A percentile compares a stretch with the other conserved stretches of the same genome.
Evolutionary conservation across 495 filamentous ascomycete genomes (phyloP).

Genomic region (Penicillium soppii): DNA sequence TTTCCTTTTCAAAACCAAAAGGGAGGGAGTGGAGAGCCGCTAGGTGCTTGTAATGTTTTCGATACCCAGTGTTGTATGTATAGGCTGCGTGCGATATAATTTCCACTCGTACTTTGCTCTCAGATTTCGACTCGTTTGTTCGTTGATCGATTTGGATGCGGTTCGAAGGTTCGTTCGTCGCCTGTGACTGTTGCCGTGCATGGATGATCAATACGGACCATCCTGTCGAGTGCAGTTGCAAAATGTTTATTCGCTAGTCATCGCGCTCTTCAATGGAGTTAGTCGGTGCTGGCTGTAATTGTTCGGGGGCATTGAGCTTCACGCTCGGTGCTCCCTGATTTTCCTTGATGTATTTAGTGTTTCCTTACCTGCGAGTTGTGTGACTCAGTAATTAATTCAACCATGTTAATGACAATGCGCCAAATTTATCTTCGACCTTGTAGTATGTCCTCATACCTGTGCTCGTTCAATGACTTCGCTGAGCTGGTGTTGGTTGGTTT

Average conservation of each 20-base stretch:
- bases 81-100: background rate
- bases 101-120: background rate
- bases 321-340: background rate
- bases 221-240: slow-evolving; percentile 4
- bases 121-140: slow-evolving; percentile 5
- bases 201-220: background rate
- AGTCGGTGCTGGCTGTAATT: slow-evolving; percentile 8
- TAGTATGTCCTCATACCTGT: background rate
- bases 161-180: background rate
- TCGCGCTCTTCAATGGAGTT: background rate
- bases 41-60: slow-evolving; percentile 28
- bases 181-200: slow-evolving; percentile 3
- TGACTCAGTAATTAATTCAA: slow-evolving; percentile 24
- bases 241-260: slow-evolving; percentile 2
- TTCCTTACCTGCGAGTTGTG: slow-evolving; percentile 11
- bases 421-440: background rate
- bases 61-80: slow-evolving; percentile 38
- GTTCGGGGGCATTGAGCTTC: slow-evolving; percentile 8
- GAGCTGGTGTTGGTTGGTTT: no score
- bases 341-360: slow-evolving; percentile 24
- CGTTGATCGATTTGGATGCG: slow-evolving; percentile 2
- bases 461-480: no score
- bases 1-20: background rate
- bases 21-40: slow-evolving; percentile 3
- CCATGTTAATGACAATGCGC: slow-evolving; percentile 10